phyloP scores from a whole-genome alignment of 495 filamentous ascomycete genomes.

The Xylona heveae region DNA sequence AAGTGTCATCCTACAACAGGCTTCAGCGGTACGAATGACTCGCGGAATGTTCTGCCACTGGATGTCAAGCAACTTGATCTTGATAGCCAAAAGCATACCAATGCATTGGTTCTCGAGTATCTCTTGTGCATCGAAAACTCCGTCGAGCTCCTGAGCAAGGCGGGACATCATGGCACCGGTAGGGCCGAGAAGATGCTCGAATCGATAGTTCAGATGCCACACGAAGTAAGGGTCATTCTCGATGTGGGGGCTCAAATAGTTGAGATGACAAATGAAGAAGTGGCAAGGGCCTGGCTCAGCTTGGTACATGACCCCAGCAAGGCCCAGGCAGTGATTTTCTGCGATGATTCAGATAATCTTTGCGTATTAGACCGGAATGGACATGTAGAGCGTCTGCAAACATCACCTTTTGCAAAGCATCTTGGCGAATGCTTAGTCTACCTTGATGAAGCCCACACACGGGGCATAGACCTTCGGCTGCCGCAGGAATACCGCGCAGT shows the following conservation, averaged over 20 bases:
- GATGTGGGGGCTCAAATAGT: conserved; percentile 30
- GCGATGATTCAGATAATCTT: conserved; percentile 22
- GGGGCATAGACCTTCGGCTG: conserved; percentile 52
- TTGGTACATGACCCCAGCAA: conserved; percentile 11
- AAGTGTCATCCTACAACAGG: conserved; percentile 34
- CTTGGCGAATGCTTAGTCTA: conserved; percentile 46
- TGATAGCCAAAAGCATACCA: conserved; percentile 22
- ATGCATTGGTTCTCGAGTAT: conserved; percentile 30
- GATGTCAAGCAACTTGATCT: conserved; percentile 31
- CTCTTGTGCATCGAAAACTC: conserved; percentile 23
- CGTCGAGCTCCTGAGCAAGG: conserved; percentile 15
- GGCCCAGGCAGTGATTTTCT: conserved; percentile 24
- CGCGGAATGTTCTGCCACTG: conserved; percentile 23
- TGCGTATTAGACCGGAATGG: conserved; percentile 26
- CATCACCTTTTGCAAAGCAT: conserved; percentile 36
- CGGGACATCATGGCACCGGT: too few species aligned
- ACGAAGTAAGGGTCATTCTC: conserved; percentile 24
- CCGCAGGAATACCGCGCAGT: conserved; percentile 37
- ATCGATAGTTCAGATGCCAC: conserved; percentile 9
- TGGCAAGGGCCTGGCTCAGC: conserved; percentile 26
- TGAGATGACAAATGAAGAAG: conserved; percentile 19
- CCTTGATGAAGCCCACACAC: conserved; percentile 55
- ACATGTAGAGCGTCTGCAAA: conserved; percentile 24
- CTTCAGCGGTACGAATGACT: conserved; percentile 35
- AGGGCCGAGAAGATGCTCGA: conserved; percentile 17